Conservation (phyloP, 2,329 filamentous ascomycete genomes). For the Diaporthe amygdali region DNA sequence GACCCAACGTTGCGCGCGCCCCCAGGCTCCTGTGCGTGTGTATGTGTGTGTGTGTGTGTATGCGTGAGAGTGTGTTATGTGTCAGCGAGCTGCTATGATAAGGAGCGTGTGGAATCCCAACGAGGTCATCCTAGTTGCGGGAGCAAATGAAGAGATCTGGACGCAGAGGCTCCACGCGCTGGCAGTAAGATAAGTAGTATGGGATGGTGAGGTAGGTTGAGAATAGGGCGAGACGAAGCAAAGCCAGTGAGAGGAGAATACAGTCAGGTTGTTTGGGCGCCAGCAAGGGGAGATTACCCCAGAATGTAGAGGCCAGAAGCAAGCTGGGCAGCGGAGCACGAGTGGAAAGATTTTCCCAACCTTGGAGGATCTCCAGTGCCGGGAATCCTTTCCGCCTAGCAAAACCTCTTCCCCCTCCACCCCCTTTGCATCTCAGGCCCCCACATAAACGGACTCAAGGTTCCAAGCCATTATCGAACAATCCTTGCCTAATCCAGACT, state of each 20-base stretch:
- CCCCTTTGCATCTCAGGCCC: not conserved
- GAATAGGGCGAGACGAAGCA: not conserved
- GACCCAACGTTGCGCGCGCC: not conserved
- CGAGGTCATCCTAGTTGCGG: slow-evolving; percentile 5
- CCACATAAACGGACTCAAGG: not conserved
- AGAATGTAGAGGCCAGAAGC: not conserved
- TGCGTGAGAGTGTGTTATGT: not conserved
- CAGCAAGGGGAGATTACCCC: not conserved
- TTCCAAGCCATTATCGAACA: slow-evolving; percentile 3
- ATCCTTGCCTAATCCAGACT: not conserved
- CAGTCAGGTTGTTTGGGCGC: not conserved
- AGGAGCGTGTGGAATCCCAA: not conserved
- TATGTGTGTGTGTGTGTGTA: no score
- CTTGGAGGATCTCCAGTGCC: not conserved
- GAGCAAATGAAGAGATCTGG: not conserved
- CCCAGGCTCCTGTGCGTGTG: no score
- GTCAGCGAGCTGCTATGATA: not conserved
- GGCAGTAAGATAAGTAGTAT: not conserved
- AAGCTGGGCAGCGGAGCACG: not conserved
- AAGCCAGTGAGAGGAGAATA: not conserved
- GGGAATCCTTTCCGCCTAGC: slow-evolving; percentile 4
- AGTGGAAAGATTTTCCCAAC: not conserved
- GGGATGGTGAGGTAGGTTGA: not conserved
- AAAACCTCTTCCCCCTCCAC: not conserved
- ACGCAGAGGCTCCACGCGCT: not conserved